Evolutionary conservation across 768 basidiomycete species (phyloP), one percentile per base, ranked within the genome.

Genomic region (Auricularia cornea): DNA sequence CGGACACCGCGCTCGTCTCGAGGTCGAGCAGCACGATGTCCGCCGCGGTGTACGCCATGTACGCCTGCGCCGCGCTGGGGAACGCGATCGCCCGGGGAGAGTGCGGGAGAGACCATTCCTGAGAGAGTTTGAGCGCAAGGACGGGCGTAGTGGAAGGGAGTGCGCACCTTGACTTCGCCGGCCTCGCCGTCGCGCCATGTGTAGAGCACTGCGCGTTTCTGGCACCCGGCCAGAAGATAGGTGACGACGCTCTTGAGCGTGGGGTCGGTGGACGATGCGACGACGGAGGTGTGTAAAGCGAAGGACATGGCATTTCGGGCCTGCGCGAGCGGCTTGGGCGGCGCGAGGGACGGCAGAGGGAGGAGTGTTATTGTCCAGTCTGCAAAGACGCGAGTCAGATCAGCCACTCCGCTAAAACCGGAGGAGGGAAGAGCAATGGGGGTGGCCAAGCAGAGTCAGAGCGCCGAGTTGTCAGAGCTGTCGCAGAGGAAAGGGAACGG

Each of bases 61-160:
- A 88, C 10, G 83, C 78, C 1, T 78, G 78, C 29, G 85, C 79
- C 4, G 81, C 69, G 64, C 84, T 78, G 59, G 92, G 74, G 71
- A 98, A 95, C 2, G 86, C 79, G 59, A 97, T 86, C 0, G 83
- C 80, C 44, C 97, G 84, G n/a, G 97, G 88, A 10, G 94, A 94
- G 72, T 98, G 96, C 14, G 95, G 90, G 3, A 98, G 79, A 0
- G 79, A 69, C 3, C 86, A 77, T 82, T 98, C 96, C 90, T 95
- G 64, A 18, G 40, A 26, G 59, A 62, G 62, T 64, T 64, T 33
- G 26, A 52, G 16, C n/a, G n/a, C n/a, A 57, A 29, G 57, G 20
- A 35, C 63, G 52, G 10, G 38, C 48, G 30, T 26, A 54, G 14
- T 33, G 26, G n/a, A 29, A 29, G 10, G 12, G 16, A n/a, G 4